These are phyloP conservation scores for Metschnikowia peoriensis DNA, from an alignment of 805 yeast species.

Conservation along the genomic window DNA sequence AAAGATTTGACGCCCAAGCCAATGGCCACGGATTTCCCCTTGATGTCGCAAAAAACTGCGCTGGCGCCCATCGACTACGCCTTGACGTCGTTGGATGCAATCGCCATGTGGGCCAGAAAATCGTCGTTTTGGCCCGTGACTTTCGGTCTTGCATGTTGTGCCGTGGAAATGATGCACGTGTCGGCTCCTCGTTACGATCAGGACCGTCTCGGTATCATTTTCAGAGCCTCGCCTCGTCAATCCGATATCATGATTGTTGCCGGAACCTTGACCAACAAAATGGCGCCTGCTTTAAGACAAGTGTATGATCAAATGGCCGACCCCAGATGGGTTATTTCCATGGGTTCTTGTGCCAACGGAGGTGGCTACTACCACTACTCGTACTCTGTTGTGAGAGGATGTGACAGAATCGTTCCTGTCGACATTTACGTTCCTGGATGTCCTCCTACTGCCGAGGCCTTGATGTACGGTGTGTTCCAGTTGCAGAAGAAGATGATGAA, in stretches of 20 bases:
- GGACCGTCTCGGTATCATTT: slow-evolving; percentile 87
- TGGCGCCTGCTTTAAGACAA: slow-evolving; percentile 92
- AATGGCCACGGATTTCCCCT: slow-evolving; percentile 67
- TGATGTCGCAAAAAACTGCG: slow-evolving; percentile 59
- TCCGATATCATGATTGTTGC: slow-evolving; percentile 91
- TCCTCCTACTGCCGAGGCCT: slow-evolving; percentile 89
- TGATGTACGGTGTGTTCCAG: slow-evolving; percentile 87
- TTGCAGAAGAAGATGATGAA: slow-evolving; percentile 87
- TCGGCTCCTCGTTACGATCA: slow-evolving; percentile 91
- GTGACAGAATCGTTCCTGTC: slow-evolving; percentile 84
- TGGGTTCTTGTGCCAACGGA: slow-evolving; percentile 94
- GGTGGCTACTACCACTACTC: slow-evolving; percentile 92
- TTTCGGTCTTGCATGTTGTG: slow-evolving; percentile 90
- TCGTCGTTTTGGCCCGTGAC: slow-evolving; percentile 94
- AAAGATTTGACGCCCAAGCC: slow-evolving; percentile 49
- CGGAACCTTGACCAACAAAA: slow-evolving; percentile 85
- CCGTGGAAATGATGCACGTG: slow-evolving; percentile 93
- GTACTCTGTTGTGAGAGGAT: slow-evolving; percentile 85
- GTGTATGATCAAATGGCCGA: slow-evolving; percentile 94
- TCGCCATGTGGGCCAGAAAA: slow-evolving; percentile 89
- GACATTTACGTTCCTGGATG: slow-evolving; percentile 92
- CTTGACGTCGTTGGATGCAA: slow-evolving; percentile 73
- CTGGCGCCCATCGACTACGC: slow-evolving; percentile 71
- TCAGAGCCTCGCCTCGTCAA: slow-evolving; percentile 92
- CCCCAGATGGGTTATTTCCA: slow-evolving; percentile 91